Evolutionary conservation across 1,284 basidiomycete genomes (phyloP).

Genomic region (Vanrija sp.): DNA sequence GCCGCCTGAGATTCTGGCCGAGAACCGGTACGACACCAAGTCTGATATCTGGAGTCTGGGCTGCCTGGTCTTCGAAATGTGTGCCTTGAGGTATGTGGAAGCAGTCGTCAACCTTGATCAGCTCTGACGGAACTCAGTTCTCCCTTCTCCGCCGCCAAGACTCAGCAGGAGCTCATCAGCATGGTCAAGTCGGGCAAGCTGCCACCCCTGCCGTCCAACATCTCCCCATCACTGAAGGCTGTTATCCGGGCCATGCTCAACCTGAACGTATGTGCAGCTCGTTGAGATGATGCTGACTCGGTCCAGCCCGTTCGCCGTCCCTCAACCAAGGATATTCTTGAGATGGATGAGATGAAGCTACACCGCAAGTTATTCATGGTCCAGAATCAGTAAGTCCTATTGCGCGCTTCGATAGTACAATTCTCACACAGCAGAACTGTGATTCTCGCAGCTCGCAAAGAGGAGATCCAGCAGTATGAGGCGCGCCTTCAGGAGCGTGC

Average conservation of each 20-base stretch:
- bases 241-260: conserved; percentile 45
- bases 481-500: background rate
- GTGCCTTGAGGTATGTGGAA: conserved; percentile 65
- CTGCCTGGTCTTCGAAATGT: conserved; percentile 92
- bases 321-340: conserved; percentile 43
- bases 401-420: conserved; percentile 17
- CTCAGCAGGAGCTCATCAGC: conserved; percentile 44
- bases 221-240: conserved; percentile 35
- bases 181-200: conserved; percentile 46
- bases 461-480: conserved; percentile 57
- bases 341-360: conserved; percentile 48
- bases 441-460: conserved; percentile 40
- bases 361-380: conserved; percentile 45
- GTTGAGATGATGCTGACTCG: background rate
- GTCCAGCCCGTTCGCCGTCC: conserved; percentile 40
- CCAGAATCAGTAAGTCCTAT: conserved; percentile 52
- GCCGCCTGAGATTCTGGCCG: conserved; percentile 95
- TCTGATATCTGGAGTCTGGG: conserved; percentile 98
- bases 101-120: too few species aligned
- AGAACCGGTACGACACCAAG: conserved; percentile 88
- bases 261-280: conserved; percentile 32
- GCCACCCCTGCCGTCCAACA: conserved; percentile 39
- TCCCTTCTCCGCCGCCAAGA: conserved; percentile 45
- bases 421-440: conserved; percentile 19
- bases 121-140: conserved; percentile 27